Evolutionary conservation across 768 basidiomycete species (phyloP), one percentile per base, ranked within the genome.

Genomic region (Crassisporium funariophilum): DNA sequence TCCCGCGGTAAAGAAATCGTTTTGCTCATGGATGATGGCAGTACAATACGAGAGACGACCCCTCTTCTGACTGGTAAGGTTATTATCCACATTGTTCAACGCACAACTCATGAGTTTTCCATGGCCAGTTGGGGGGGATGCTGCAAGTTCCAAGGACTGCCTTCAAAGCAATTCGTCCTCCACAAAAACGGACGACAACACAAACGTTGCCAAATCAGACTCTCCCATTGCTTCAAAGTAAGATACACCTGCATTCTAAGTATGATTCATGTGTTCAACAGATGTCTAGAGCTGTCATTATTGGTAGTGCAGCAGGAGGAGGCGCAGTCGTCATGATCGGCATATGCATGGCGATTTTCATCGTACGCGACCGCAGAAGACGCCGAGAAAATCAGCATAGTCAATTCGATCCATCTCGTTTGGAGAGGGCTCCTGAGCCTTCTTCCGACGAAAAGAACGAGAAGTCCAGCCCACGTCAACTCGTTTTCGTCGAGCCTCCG

Each of bases 301-400:
- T 82, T 39, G 77, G 76, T 5, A 62, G 74, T 25, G 65, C 72
- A 27, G 60, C 72, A 25, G 76, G 70, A 24, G 71, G 70, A n/a
- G 65, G 60, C 22, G 59, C 71, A 6, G 57, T 79, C 9, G 58
- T 66, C n/a, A 27, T 75, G 4, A 56, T 79, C 15, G 64, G 63
- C 9, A 31, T 78, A n/a, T 60, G 66, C 15, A 71, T 81, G 68
- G 53, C 67, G 11, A 40, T 75, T 20, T 81, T 75, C 56, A 50
- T 76, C 43, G 33, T 74, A 42, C 68, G 70, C 39, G 67, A 75
- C 34, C 66, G 70, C 36, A 62, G 67, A 48, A 59, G 55, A 35
- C 63, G 62, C 17, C 39, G 57, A 25, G 37, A 53, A 47, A 37
- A 22, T 31, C 40, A 46, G 45, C 15, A 11, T 13, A 13, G 35